Base-by-base conservation (phyloP, 306 rosid species). In the Herpetospermum pedunculosum region DNA sequence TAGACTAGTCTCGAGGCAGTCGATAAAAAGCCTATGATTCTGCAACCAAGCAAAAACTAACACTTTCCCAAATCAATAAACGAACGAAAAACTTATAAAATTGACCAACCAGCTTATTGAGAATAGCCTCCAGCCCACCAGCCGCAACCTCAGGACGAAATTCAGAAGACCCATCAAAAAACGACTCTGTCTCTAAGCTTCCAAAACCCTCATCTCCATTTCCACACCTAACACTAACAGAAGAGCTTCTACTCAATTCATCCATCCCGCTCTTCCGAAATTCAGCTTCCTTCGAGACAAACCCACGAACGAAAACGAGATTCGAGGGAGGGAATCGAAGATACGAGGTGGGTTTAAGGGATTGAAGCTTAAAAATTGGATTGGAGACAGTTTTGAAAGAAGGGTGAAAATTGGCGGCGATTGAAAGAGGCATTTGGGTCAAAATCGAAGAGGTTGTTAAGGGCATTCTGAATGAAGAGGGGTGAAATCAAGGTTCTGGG, bases 21-120 rank as follows among this genome's bases (percentile, higher is more conserved):
- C 23, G 12, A 30, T 32, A 62, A 62, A 34, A 62, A 8, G 46
- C 46, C 69, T 34, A 34, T 8, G 25, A 16, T 1, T 34, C 3
- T 35, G 14, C 29, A 54, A 34, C 25, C 41, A 21, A 43, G 21
- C 8, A 13, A 13, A 43, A 69, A 69, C 12, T 0, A 16, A 69
- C n/a, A 44, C 18, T 1, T 64, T 10, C 19, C 44, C 8, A 38
- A 43, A 19, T n/a, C 67, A 29, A 47, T 37, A 50, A 2, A 11
- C 6, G 1, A 10, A 25, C 8, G 6, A 18, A 8, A 28, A 30
- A 64, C 26, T 64, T 18, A 18, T 13, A 62, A 54, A 41, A 18
- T 78, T 41, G 38, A 84, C 93, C 7, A 77, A 93, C 98, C 94
- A 85, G 32, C 75, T 76, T 78, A 80, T 93, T 93, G 60, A 91